Evolutionary conservation across 805 yeast genomes (phyloP), one percentile per base, ranked within the genome.

Genomic region (Schizosaccharomyces osmophilus): DNA sequence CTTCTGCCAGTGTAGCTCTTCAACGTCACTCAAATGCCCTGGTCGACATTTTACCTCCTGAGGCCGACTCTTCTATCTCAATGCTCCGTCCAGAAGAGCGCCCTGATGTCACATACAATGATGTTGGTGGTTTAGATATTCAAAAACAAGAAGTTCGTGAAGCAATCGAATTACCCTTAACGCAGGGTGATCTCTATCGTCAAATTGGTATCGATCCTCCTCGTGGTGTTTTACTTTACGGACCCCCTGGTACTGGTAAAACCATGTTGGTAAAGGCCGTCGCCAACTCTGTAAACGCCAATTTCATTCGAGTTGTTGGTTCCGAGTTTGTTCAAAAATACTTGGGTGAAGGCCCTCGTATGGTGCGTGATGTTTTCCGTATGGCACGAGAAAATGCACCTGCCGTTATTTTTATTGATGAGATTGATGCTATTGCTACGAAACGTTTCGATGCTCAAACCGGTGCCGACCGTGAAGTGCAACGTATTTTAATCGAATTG

Each of bases 191-290:
- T 68, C 77, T 94, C 66, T 93, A 93, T 74, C 85, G 87, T 69
- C 97, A 93, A 73, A 93, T 93, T 69, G 99, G 99, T 74, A 67
- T 93, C 66, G 97, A 93, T 69, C 98, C 98, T 22, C 99, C 99
- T 65, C 82, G 97, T 67, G 99, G 99, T 68, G 98, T 93, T 39
- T 74, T 93, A 67, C 77, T 93, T 64, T 93, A 93, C 73, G 99
- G 99, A n/a, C 97, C 98, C 11, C 99, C 99, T 59, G 99, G 99
- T 71, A 93, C 98, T 1, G 99, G 99, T 69, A 93, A 93, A 73
- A 93, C 99, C 26, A 89, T 93, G 97, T 79, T 93, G 70, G 99
- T 93, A 59, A 93, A 93, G 73, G 98, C 99, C 0, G 99, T 93
- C 59, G 99, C 99, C 13, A 90, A 93, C 73, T 82, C 90, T 62